These are phyloP conservation scores for Vachellia collinsii DNA, from an alignment of 306 rosid genomes.

Conservation along the genomic window DNA sequence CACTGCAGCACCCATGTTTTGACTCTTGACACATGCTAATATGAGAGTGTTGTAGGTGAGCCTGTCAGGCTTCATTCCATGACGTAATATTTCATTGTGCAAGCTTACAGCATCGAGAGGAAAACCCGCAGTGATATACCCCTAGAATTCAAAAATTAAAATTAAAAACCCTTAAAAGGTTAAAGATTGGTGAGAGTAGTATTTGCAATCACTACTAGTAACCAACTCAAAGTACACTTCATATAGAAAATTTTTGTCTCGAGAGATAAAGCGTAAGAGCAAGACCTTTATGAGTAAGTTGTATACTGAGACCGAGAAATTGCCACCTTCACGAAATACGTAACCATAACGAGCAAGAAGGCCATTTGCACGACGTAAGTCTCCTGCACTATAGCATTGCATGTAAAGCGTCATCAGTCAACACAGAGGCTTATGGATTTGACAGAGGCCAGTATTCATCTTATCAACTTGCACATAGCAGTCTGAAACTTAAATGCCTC, in stretches of 20 bases:
- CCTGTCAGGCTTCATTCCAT: slow-evolving; percentile 72
- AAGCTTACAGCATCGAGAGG: slow-evolving; percentile 63
- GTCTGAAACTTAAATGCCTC: neutral
- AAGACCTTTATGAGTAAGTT: slow-evolving; percentile 84
- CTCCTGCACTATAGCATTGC: slow-evolving; percentile 83
- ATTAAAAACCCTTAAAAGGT: slow-evolving; percentile 15
- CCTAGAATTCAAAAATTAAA: slow-evolving; percentile 50
- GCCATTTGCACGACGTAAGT: slow-evolving; percentile 85
- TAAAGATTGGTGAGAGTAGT: neutral
- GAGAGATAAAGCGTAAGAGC: slow-evolving; percentile 40
- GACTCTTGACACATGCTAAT: slow-evolving; percentile 67
- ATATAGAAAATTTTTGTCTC: slow-evolving; percentile 17
- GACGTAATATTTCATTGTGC: slow-evolving; percentile 56
- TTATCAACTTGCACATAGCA: neutral
- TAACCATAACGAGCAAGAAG: slow-evolving; percentile 82
- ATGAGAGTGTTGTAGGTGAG: slow-evolving; percentile 82
- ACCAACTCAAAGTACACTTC: slow-evolving; percentile 9
- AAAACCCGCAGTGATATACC: slow-evolving; percentile 68
- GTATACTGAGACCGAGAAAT: slow-evolving; percentile 60
- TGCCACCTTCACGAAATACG: slow-evolving; percentile 72
- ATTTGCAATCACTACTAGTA: neutral
- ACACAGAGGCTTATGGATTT: slow-evolving; percentile 22
- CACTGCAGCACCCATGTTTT: slow-evolving; percentile 66
- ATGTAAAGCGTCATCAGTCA: slow-evolving; percentile 45
- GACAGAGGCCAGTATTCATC: neutral